Percentiles rank a stretch among this genome's conserved stretches.
phyloP scores from a whole-genome alignment of 371 early-diverging fungal genomes.

The Choanephora cucurbitarum region DNA sequence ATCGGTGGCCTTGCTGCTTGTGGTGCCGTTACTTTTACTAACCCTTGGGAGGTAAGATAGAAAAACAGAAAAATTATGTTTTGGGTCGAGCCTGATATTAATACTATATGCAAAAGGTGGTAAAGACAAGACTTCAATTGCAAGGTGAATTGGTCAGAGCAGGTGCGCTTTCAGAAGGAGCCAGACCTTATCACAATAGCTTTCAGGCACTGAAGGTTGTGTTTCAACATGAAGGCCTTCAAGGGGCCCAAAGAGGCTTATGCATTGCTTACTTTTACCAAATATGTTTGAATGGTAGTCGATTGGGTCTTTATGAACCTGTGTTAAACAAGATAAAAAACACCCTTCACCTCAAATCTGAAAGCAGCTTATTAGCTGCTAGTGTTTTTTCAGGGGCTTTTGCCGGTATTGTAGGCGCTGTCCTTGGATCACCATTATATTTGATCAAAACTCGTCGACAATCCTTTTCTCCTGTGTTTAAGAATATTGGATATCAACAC shows the following conservation, averaged over 20 bases:
- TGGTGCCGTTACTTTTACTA: conserved; percentile 93
- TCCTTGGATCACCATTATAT: conserved; percentile 86
- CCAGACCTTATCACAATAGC: conserved; percentile 76
- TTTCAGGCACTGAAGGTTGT: conserved; percentile 81
- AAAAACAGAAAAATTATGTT: too few species aligned
- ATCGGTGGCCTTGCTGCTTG: conserved; percentile 84
- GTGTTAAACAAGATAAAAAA: conserved; percentile 36
- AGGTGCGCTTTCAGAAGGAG: conserved; percentile 48
- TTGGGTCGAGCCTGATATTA: background rate
- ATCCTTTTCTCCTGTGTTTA: conserved; percentile 74
- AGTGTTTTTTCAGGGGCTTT: conserved; percentile 67
- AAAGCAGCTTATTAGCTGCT: conserved; percentile 46
- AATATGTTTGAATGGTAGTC: conserved; percentile 88
- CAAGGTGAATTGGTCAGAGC: conserved; percentile 86
- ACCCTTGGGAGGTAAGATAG: conserved; percentile 83
- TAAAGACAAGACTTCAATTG: conserved; percentile 94
- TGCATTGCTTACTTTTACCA: conserved; percentile 94
- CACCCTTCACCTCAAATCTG: conserved; percentile 21
- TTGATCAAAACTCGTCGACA: conserved; percentile 96
- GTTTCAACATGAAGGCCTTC: conserved; percentile 78
- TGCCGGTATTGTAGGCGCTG: conserved; percentile 82
- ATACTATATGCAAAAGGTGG: conserved; percentile 61
- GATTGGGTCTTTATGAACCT: conserved; percentile 91
- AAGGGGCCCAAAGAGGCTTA: conserved; percentile 89
- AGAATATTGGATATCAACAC: conserved; percentile 90